phyloP scores from a whole-genome alignment of 176 grass and related monocot genomes.

The Ensete glaucum region DNA sequence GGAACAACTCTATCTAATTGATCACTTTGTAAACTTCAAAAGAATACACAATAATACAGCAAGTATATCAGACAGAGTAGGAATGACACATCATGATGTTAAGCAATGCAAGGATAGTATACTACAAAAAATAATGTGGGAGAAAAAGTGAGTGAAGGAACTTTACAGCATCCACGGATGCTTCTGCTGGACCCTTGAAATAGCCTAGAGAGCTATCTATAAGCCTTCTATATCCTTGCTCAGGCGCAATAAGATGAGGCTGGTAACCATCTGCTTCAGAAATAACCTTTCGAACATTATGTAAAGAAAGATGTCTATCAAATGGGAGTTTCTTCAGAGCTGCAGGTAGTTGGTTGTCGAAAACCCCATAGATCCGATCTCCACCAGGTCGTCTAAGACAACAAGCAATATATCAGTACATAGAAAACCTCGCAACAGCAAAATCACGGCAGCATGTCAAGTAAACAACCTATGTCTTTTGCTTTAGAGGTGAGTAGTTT shows the following conservation, averaged over 20 bases:
- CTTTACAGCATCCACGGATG: slow-evolving; percentile 68
- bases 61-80: not conserved
- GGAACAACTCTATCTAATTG: slow-evolving; percentile 12
- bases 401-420: slow-evolving; percentile 2
- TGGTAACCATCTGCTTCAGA: slow-evolving; percentile 99
- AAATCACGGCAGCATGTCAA: not conserved
- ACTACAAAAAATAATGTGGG: slow-evolving; percentile 12
- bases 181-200: slow-evolving; percentile 97
- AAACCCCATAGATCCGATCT: slow-evolving; percentile 97
- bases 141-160: not conserved
- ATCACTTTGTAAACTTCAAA: slow-evolving; percentile 20
- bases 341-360: slow-evolving; percentile 87
- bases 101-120: slow-evolving; percentile 23
- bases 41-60: slow-evolving; percentile 4
- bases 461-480: not conserved
- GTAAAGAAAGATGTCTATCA: slow-evolving; percentile 82
- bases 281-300: slow-evolving; percentile 94
- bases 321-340: slow-evolving; percentile 99
- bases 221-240: slow-evolving; percentile 94
- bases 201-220: slow-evolving; percentile 98
- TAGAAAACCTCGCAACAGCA: not conserved
- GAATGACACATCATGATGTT: not conserved
- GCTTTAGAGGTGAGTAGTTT: no score
- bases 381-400: slow-evolving; percentile 80
- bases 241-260: slow-evolving; percentile 97